phyloP scores from a whole-genome alignment of 2,329 filamentous ascomycete species.

The Coccinonectria pachysandricola region DNA sequence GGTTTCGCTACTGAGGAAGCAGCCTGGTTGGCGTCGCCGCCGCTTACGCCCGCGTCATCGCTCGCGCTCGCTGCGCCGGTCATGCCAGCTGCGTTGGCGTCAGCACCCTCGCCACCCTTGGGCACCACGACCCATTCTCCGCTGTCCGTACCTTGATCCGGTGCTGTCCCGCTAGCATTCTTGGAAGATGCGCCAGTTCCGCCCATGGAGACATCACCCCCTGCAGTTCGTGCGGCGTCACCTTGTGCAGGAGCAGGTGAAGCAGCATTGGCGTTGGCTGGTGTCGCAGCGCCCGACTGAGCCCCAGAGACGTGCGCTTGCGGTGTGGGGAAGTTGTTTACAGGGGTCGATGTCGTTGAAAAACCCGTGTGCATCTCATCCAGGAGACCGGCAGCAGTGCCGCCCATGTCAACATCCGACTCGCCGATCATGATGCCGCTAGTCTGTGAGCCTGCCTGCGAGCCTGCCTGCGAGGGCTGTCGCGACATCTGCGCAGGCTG shows the following conservation, averaged over 20 bases:
- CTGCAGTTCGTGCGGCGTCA: slow-evolving; percentile 10
- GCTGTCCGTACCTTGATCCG: slow-evolving; percentile 39
- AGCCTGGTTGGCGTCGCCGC: slow-evolving; percentile 13
- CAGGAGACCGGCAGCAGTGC: slow-evolving; percentile 52
- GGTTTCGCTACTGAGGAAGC: slow-evolving; percentile 8
- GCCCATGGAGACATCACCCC: slow-evolving; percentile 39
- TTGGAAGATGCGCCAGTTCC: slow-evolving; percentile 34
- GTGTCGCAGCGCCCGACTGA: slow-evolving; percentile 48
- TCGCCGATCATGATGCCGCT: slow-evolving; percentile 48
- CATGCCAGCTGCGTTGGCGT: slow-evolving; percentile 17
- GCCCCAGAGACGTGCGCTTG: slow-evolving; percentile 46
- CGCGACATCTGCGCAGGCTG: slow-evolving; percentile 34
- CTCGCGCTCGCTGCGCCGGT: slow-evolving; percentile 16
- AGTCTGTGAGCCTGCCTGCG: slow-evolving; percentile 44
- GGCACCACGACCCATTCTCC: slow-evolving; percentile 71
- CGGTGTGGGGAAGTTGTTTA: slow-evolving; percentile 50
- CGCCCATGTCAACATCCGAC: slow-evolving; percentile 54
- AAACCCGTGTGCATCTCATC: slow-evolving; percentile 58
- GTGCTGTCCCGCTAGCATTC: slow-evolving; percentile 29
- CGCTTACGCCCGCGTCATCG: slow-evolving; percentile 19
- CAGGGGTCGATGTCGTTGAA: slow-evolving; percentile 49
- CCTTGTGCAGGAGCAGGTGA: slow-evolving; percentile 31
- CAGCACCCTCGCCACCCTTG: slow-evolving; percentile 43
- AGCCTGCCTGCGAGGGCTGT: slow-evolving; percentile 43
- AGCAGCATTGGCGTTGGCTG: slow-evolving; percentile 35